Evolutionary conservation across 2,329 filamentous ascomycete genomes (phyloP), one percentile per base, ranked within the genome.

Genomic region (Diaporthe aspalathi): DNA sequence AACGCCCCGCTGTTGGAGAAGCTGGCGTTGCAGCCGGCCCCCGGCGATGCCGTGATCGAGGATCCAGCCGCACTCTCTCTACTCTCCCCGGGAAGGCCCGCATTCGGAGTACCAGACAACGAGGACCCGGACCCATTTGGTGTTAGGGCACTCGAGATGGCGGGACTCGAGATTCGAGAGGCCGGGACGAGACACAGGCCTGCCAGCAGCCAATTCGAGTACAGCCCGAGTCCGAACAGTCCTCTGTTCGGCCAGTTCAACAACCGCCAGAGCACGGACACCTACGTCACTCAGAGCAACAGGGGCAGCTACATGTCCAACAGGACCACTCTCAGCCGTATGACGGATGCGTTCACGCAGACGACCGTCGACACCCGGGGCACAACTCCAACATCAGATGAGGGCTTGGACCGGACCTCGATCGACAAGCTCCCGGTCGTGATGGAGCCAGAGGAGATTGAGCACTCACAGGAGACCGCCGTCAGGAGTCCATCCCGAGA

Each of bases 71-170:
- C 45, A 29, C 71, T 78, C 71, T 75, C 79, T 29, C 77, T 75
- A 67, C 75, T 69, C 24, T 80, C 78, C 69, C 86, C 79, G 60
- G 83, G 75, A 74, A 81, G 71, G 9, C 76, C 86, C 38, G 83
- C 84, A 2, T 97, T 98, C 82, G 95, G 95, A 2, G 85, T 97
- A 20, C 94, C 94, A 0, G 90, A 92, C 74, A 82, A 85, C 4
- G 90, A 94, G 68, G 95, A 98, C 76, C 94, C 95, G 0, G 95
- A 98, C 79, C 95, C 95, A 0, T 98, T 93, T 78, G 95, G 95
- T 29, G 93, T 98, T 32, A 88, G 95, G 74, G 95, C 95, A 9
- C 83, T 98, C n/a, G 94, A 97, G 79, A 92, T 94, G 84, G 93
- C 94, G 73, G 95, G 95, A 2, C 84, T 98, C 70, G 93, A 95